These are phyloP conservation scores for Fraxinus dipetala DNA, from an alignment of 305 asterid species.

Conservation along the genomic window DNA sequence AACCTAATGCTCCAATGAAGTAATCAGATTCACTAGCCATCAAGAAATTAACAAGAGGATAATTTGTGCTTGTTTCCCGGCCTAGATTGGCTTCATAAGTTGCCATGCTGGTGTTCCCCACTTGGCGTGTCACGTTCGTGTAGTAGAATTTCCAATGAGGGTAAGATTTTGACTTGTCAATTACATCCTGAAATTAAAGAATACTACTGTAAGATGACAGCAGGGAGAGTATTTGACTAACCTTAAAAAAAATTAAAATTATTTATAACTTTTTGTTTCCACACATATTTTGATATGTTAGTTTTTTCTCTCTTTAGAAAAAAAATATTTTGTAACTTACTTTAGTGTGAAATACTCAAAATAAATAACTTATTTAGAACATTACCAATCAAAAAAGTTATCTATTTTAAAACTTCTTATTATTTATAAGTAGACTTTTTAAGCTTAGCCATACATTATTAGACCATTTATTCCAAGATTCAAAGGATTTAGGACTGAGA, in stretches of 20 bases:
- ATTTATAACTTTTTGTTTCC: not conserved
- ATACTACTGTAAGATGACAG: not conserved
- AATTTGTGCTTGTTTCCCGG: slow-evolving; percentile 80
- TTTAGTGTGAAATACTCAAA: not conserved
- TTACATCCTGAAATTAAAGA: slow-evolving; percentile 54
- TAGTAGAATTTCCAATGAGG: slow-evolving; percentile 68
- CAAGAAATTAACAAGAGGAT: slow-evolving; percentile 88
- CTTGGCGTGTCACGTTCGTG: slow-evolving; percentile 80
- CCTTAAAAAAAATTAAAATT: not conserved
- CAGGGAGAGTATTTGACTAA: not conserved
- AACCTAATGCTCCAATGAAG: slow-evolving; percentile 86
- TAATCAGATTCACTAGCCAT: slow-evolving; percentile 92
- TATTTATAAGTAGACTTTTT: not conserved
- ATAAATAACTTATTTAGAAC: not conserved
- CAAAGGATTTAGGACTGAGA: not conserved
- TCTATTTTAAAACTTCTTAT: not conserved
- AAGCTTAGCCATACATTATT: not conserved
- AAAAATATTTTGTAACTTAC: not conserved
- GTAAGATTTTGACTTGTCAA: slow-evolving; percentile 54
- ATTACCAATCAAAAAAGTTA: not conserved
- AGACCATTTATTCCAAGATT: not conserved
- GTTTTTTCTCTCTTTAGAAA: not conserved
- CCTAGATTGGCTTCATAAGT: slow-evolving; percentile 85
- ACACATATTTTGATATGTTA: not conserved
- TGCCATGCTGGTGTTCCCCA: slow-evolving; percentile 79